phyloP scores from a whole-genome alignment of 257 asterid species.

The Gardenia jasminoides region DNA sequence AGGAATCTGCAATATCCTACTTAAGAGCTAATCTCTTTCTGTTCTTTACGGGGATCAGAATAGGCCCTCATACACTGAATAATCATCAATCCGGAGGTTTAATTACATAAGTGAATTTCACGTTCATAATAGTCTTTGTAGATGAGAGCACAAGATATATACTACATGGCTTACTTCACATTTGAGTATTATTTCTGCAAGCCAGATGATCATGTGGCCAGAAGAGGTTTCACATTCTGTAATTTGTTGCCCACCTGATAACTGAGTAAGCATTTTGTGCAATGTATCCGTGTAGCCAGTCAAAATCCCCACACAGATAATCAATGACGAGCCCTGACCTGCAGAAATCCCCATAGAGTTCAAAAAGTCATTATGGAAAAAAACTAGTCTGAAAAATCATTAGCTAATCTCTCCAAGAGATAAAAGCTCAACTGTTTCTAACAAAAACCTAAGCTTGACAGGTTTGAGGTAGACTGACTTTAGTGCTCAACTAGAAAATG shows the following conservation, averaged over 20 bases:
- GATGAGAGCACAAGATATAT: neutral
- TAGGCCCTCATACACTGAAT: neutral
- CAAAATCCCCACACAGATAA: slow-evolving; percentile 88
- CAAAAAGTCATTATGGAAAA: slow-evolving; percentile 4
- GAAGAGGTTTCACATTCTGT: neutral
- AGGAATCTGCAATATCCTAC: neutral
- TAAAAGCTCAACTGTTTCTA: neutral
- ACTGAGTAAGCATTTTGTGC: slow-evolving; percentile 85
- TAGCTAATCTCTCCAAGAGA: neutral
- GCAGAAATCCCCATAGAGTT: slow-evolving; percentile 26
- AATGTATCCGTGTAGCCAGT: slow-evolving; percentile 94
- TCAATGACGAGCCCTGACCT: slow-evolving; percentile 98
- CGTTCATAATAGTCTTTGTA: neutral
- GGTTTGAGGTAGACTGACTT: neutral
- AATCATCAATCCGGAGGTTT: neutral
- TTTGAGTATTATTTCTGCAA: neutral
- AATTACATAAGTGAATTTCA: neutral
- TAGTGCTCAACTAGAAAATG: neutral
- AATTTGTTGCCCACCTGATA: slow-evolving; percentile 55
- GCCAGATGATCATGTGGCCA: neutral
- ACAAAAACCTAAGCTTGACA: neutral
- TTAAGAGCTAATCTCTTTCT: neutral
- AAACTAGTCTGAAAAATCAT: neutral
- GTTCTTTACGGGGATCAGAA: neutral
- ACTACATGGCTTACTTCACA: neutral